phyloP scores from a whole-genome alignment of 148 eudicot species.

The Rhododendron henanense region DNA sequence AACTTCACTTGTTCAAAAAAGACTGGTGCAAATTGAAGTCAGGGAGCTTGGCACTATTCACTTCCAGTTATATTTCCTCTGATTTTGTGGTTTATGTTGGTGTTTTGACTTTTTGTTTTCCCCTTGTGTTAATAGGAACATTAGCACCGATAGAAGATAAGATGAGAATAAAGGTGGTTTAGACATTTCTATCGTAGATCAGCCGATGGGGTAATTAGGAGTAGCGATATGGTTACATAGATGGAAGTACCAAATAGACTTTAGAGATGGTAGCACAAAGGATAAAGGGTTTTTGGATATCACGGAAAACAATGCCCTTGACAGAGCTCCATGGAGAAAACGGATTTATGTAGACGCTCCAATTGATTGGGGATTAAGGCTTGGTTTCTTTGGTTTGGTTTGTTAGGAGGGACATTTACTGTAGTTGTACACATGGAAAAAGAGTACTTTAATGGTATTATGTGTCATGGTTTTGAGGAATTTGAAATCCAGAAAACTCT shows the following conservation, averaged over 20 bases:
- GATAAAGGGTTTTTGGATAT: background rate
- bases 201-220: background rate
- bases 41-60: background rate
- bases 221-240: background rate
- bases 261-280: background rate
- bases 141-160: background rate
- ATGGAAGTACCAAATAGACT: background rate
- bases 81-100: background rate
- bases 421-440: background rate
- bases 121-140: background rate
- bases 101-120: background rate
- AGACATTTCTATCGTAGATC: background rate
- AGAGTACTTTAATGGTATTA: background rate
- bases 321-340: background rate
- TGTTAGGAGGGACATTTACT: background rate
- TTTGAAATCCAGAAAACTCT: slow-evolving; percentile 4
- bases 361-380: background rate
- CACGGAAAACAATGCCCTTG: background rate
- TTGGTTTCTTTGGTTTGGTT: background rate
- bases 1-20: too few relatives aligned
- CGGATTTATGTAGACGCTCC: background rate
- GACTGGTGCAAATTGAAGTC: background rate
- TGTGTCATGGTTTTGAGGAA: background rate
- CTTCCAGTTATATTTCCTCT: background rate
- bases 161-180: background rate